Percentiles rank a stretch among this genome's conserved stretches.
These are phyloP conservation scores for Malassezia vespertilionis DNA, from an alignment of 1,284 basidiomycete genomes.

Conservation along the genomic window DNA sequence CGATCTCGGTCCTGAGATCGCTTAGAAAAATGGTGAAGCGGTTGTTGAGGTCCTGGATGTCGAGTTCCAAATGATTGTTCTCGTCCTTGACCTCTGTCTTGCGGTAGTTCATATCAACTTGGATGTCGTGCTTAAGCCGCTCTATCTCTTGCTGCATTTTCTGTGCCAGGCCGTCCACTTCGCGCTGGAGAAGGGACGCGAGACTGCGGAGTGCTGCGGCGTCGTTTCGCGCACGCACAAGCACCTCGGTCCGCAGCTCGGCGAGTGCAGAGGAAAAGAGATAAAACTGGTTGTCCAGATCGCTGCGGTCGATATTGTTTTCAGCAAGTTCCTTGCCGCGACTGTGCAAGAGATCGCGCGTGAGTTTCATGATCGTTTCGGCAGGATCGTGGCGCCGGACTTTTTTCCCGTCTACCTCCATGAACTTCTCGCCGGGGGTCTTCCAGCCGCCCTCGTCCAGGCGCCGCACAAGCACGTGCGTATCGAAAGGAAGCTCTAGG, in stretches of 20 bases:
- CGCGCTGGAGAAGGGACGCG: constrained; percentile 66
- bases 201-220: constrained; percentile 66
- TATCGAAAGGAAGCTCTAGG: constrained; percentile 34
- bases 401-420: background rate
- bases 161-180: constrained; percentile 73
- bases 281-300: constrained; percentile 68
- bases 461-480: constrained; percentile 34
- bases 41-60: constrained; percentile 62
- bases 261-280: constrained; percentile 85
- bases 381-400: constrained; percentile 37
- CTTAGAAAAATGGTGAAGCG: constrained; percentile 46
- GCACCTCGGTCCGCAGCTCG: constrained; percentile 77
- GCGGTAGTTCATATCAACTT: constrained; percentile 87
- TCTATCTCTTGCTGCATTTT: constrained; percentile 89
- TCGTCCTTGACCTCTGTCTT: constrained; percentile 87
- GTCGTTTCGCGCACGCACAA: constrained; percentile 73
- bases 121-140: constrained; percentile 82
- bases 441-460: constrained; percentile 36
- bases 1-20: constrained; percentile 45
- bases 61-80: constrained; percentile 72
- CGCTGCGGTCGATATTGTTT: constrained; percentile 67
- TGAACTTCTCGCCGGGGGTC: background rate
- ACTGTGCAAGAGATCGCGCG: constrained; percentile 65
- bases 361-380: constrained; percentile 66
- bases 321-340: constrained; percentile 63